phyloP scores from a whole-genome alignment of 2,329 filamentous ascomycete genomes.

The Pseudofabraea citricarpa region DNA sequence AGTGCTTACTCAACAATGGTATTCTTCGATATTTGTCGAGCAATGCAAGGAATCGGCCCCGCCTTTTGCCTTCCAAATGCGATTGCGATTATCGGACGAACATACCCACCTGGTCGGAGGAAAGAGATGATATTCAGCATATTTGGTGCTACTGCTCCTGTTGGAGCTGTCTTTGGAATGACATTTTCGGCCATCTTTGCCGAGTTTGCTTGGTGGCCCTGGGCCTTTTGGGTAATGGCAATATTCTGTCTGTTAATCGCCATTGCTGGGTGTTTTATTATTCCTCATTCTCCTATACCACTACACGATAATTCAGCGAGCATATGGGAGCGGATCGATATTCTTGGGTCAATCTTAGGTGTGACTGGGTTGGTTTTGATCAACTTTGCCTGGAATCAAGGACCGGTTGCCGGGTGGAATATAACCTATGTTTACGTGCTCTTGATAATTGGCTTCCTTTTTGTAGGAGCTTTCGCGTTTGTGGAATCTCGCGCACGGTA shows the following conservation, averaged over 20 bases:
- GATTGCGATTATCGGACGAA: conserved; percentile 42
- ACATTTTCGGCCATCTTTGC: conserved; percentile 35
- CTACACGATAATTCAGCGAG: conserved; percentile 26
- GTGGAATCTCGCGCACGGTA: conserved; percentile 26
- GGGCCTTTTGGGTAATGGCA: conserved; percentile 41
- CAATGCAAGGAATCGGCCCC: conserved; percentile 48
- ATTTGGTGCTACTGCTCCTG: conserved; percentile 40
- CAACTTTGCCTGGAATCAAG: conserved; percentile 48
- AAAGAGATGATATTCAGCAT: conserved; percentile 39
- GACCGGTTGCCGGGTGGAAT: conserved; percentile 14
- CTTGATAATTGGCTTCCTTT: conserved; percentile 39
- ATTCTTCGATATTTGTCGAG: conserved; percentile 42
- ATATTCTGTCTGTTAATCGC: conserved; percentile 34
- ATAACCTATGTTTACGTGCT: conserved; percentile 17
- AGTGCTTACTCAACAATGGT: conserved; percentile 8
- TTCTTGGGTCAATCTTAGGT: conserved; percentile 39
- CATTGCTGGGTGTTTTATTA: conserved; percentile 29
- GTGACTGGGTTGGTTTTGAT: conserved; percentile 46
- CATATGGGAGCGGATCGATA: conserved; percentile 28
- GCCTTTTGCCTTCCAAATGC: conserved; percentile 46
- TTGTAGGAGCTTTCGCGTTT: neutral
- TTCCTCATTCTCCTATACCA: conserved; percentile 30
- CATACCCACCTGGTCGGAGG: conserved; percentile 38
- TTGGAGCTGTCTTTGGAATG: conserved; percentile 38
- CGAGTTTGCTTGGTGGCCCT: conserved; percentile 43